phyloP scores from a whole-genome alignment of 768 basidiomycete genomes.

The Agaricus blazei region DNA sequence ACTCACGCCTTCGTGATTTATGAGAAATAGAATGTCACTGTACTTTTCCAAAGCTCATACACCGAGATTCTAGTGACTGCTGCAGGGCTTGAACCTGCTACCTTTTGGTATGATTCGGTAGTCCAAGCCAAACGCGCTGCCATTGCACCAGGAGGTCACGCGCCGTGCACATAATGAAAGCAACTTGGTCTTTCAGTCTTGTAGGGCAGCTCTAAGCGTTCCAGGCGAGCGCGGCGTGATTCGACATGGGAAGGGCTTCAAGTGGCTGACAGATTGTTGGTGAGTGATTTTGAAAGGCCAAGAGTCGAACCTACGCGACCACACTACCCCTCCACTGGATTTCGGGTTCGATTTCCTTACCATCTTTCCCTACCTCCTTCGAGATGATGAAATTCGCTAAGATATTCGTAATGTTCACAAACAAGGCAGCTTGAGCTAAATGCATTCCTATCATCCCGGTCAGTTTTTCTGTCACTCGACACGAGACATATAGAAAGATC shows the following conservation, averaged over 20 bases:
- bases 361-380: slow-evolving; percentile 10
- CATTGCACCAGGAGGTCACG: slow-evolving; percentile 84
- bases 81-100: slow-evolving; percentile 97
- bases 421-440: not conserved
- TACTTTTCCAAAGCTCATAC: no score
- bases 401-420: not conserved
- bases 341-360: slow-evolving; percentile 29
- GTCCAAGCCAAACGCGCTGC: slow-evolving; percentile 96
- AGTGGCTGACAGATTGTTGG: slow-evolving; percentile 14
- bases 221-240: slow-evolving; percentile 4
- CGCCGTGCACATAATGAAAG: no score
- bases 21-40: no score
- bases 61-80: slow-evolving; percentile 49
- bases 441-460: not conserved
- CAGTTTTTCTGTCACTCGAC: no score
- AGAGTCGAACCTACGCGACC: no score
- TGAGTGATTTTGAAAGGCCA: no score
- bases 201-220: no score
- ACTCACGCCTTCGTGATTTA: no score
- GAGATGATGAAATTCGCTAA: not conserved
- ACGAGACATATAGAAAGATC: no score
- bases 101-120: slow-evolving; percentile 57
- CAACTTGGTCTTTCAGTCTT: no score
- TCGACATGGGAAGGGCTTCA: slow-evolving; percentile 19
- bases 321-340: slow-evolving; percentile 20